Conservation (phyloP, 768 basidiomycete species). For the Termitomyces sp. region DNA sequence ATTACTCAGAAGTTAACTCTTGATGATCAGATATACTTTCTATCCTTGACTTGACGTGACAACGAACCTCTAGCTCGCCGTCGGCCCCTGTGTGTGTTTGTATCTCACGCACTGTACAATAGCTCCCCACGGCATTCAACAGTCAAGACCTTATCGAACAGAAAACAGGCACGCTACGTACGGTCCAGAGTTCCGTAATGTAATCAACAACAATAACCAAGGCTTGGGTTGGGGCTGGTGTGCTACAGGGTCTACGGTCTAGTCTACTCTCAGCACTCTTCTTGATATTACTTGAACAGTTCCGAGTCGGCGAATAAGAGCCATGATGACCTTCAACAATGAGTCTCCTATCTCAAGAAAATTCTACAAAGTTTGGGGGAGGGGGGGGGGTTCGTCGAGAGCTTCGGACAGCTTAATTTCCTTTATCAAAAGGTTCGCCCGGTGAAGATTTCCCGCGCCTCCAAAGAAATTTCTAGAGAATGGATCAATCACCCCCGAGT, state of each 20-base stretch:
- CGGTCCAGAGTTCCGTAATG: no score
- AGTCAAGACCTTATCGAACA: background rate
- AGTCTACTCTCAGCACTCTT: no score
- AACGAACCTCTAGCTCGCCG: slow-evolving; percentile 2
- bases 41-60: background rate
- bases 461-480: background rate
- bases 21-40: background rate
- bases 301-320: no score
- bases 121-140: background rate
- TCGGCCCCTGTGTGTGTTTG: background rate
- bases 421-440: background rate
- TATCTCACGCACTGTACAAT: background rate
- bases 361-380: no score
- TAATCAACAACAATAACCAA: no score
- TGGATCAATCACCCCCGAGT: background rate
- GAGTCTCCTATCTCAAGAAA: no score
- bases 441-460: background rate
- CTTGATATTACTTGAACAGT: no score
- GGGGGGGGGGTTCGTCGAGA: no score
- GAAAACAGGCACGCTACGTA: background rate
- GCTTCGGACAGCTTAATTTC: no score
- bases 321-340: no score
- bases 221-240: no score
- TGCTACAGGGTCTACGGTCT: no score
- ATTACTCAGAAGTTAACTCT: background rate